These are phyloP conservation scores for Penicillium mononematosum DNA, from an alignment of 495 filamentous ascomycete species.

Conservation along the genomic window DNA sequence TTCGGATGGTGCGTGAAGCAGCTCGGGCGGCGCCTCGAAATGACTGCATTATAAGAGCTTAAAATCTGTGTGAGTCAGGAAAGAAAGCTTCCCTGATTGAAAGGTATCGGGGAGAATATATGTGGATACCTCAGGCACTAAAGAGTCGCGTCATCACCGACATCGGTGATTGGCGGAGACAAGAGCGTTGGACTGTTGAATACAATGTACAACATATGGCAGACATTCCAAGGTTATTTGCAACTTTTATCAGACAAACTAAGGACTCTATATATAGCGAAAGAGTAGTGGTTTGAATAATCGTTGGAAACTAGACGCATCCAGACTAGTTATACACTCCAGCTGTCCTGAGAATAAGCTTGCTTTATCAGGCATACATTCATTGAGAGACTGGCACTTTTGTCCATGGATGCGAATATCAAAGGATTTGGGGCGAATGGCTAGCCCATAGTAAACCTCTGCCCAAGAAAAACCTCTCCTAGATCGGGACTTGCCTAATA, in stretches of 20 bases:
- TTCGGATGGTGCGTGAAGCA: conserved; percentile 24
- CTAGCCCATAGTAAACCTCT: too few species aligned
- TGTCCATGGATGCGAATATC: too few species aligned
- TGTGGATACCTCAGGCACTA: conserved; percentile 9
- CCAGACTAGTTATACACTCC: too few species aligned
- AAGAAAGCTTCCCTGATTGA: neutral
- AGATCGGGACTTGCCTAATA: too few species aligned
- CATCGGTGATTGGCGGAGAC: conserved; percentile 20
- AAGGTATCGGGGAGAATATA: neutral
- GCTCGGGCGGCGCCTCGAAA: conserved; percentile 25
- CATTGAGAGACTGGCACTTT: too few species aligned
- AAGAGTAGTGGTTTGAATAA: too few species aligned
- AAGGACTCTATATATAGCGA: neutral
- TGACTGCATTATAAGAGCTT: conserved; percentile 24
- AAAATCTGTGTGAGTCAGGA: neutral
- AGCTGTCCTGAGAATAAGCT: too few species aligned
- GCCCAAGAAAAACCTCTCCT: too few species aligned
- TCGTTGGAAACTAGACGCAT: too few species aligned
- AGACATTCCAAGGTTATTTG: neutral
- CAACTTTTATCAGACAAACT: neutral
- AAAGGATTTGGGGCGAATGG: too few species aligned
- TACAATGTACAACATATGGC: neutral
- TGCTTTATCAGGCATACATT: too few species aligned
- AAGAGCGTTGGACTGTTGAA: too few species aligned
- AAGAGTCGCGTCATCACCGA: conserved; percentile 26